These are phyloP conservation scores for Eucalyptus leucophloia DNA, from an alignment of 345 rosid genomes.

Conservation along the genomic window DNA sequence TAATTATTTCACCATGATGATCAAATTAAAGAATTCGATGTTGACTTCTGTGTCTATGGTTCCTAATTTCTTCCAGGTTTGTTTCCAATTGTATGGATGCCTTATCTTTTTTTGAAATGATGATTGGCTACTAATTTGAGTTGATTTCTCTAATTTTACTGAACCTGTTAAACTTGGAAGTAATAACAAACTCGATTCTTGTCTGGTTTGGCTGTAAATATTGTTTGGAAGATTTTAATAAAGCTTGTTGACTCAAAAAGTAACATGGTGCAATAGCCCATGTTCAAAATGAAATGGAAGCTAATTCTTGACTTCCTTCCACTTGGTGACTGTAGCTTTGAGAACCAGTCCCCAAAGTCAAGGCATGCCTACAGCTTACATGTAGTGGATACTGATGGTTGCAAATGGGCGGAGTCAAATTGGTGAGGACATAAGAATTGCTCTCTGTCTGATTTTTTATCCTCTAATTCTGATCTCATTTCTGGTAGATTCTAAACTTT, in stretches of 20 bases:
- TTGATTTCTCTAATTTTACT: neutral
- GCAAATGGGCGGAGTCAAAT: constrained; percentile 81
- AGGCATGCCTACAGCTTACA: constrained; percentile 97
- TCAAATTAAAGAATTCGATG: neutral
- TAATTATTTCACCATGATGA: neutral
- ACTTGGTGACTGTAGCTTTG: constrained; percentile 36
- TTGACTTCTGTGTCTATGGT: neutral
- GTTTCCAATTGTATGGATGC: neutral
- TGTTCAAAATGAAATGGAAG: neutral
- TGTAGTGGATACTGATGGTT: constrained; percentile 81
- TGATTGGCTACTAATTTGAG: neutral
- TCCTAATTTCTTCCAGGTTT: neutral
- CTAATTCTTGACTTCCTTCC: neutral
- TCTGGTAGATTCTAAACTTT: neutral
- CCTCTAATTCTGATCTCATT: neutral
- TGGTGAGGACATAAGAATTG: constrained; percentile 34
- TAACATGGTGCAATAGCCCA: neutral
- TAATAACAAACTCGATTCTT: neutral
- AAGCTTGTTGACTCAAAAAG: neutral
- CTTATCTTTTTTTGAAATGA: neutral
- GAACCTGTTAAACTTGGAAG: neutral
- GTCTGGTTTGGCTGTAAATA: neutral
- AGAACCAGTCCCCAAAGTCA: constrained; percentile 66
- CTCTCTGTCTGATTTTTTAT: neutral
- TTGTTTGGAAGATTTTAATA: fast-evolving